phyloP scores from a whole-genome alignment of 805 yeast genomes.

The Yueomyces sp. region DNA sequence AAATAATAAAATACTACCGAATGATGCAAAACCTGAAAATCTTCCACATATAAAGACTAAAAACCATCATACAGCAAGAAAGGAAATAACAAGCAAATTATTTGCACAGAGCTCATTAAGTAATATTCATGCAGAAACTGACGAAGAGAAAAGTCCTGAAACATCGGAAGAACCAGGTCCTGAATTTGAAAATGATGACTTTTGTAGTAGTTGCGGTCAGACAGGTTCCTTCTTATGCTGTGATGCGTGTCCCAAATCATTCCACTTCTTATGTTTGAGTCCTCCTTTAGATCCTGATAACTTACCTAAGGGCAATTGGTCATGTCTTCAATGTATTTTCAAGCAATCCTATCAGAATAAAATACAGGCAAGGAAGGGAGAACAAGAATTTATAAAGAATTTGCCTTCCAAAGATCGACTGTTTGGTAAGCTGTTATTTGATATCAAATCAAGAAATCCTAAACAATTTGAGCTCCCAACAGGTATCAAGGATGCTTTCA shows the following conservation, averaged over 20 bases:
- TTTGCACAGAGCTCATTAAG: conserved; percentile 22
- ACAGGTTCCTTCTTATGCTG: conserved; percentile 86
- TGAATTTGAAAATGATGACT: conserved; percentile 54
- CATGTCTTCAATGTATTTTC: conserved; percentile 61
- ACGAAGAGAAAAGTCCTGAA: conserved; percentile 16
- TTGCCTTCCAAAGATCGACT: conserved; percentile 16
- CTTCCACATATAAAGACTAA: conserved; percentile 8
- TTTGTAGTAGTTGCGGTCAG: conserved; percentile 81
- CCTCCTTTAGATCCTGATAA: conserved; percentile 72
- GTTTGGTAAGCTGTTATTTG: conserved; percentile 46
- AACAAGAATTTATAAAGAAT: conserved; percentile 9
- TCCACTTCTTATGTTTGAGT: conserved; percentile 81
- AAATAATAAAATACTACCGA: not conserved
- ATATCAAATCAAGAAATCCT: conserved; percentile 49
- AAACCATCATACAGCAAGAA: conserved; percentile 8
- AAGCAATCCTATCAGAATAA: conserved; percentile 24
- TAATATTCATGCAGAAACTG: conserved; percentile 1
- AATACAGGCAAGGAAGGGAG: conserved; percentile 11
- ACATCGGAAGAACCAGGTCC: conserved; percentile 16
- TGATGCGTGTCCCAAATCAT: conserved; percentile 83
- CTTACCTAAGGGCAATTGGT: conserved; percentile 85
- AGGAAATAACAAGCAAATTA: conserved; percentile 26
- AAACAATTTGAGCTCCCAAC: conserved; percentile 54
- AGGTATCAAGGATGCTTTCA: conserved; percentile 53
- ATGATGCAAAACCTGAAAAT: not conserved